Evolutionary conservation across 2,329 filamentous ascomycete genomes (phyloP).

Genomic region (Stagonosporopsis vannaccii): DNA sequence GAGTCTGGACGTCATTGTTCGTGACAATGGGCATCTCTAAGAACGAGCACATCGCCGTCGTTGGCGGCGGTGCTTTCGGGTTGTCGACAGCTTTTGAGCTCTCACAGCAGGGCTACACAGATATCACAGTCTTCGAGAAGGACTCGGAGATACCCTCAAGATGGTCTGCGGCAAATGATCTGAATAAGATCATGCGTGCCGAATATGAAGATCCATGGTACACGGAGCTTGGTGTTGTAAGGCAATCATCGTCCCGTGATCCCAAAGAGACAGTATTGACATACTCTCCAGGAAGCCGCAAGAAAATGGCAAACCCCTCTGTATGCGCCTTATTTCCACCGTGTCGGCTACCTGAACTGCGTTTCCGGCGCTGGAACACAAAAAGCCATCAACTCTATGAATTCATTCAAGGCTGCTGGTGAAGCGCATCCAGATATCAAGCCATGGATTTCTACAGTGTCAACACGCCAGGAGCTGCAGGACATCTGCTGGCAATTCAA

Average conservation of each 20-base stretch:
- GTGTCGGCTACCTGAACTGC: constrained; percentile 61
- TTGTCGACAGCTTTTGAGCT: constrained; percentile 42
- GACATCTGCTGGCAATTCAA: constrained; percentile 60
- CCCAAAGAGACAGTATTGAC: neutral
- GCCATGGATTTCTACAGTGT: constrained; percentile 51
- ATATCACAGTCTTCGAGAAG: constrained; percentile 42
- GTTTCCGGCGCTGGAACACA: constrained; percentile 57
- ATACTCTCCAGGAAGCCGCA: constrained; percentile 56
- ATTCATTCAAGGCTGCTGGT: constrained; percentile 52
- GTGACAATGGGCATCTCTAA: constrained; percentile 31
- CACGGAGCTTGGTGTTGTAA: constrained; percentile 61
- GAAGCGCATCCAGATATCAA: constrained; percentile 52
- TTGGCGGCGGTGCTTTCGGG: constrained; percentile 43
- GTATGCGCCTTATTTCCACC: constrained; percentile 62
- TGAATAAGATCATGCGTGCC: constrained; percentile 68
- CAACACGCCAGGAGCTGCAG: constrained; percentile 22
- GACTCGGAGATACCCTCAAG: constrained; percentile 55
- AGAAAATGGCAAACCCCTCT: constrained; percentile 61
- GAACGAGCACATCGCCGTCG: constrained; percentile 34
- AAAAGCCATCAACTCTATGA: constrained; percentile 58
- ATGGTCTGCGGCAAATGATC: constrained; percentile 64
- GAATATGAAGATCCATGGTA: constrained; percentile 67
- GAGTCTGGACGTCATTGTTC: neutral
- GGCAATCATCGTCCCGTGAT: constrained; percentile 8
- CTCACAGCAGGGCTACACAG: constrained; percentile 37